Base-by-base conservation (phyloP, 495 filamentous ascomycete genomes). In the Penicillium samsonianum region DNA sequence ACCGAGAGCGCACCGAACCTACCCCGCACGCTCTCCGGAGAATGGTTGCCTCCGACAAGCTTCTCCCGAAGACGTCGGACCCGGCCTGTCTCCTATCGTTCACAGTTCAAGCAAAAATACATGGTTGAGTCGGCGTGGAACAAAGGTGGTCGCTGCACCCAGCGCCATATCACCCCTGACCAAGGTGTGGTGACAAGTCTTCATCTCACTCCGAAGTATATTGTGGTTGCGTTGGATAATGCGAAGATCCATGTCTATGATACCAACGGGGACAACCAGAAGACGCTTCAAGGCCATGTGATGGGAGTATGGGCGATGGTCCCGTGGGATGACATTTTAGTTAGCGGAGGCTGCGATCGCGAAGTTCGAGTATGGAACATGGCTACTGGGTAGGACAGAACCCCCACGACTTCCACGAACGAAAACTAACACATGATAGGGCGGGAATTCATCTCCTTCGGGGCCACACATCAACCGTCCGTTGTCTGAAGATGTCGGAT, bases 221-320 rank as follows among this genome's bases (percentile, higher is more conserved):
- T 98, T 63, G 90, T 98, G 50, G 92, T 97, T 51, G 95, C 94
- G 42, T 80, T 98, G 57, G 95, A 98, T 75, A 98, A 97, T 75
- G 94, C 94, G 49, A 96, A 92, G 72, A 98, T 98, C 38, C 95
- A 98, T 71, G 91, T 98, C 8, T 98, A 97, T 70, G 90, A 98
- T 73, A 90, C 90, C 11, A 86, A 94, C 58, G 94, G 94, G 25
- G 84, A 89, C 55, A 84, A 90, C 55, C 87, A 91, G 67, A 91
- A 90, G 71, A 97, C 91, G 3, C 80, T 98, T 14, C 86, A 91
- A 65, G 94, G 94, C 26, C 94, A 98, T 73, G 89, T 96, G 37
- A 98, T 98, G 94, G 94, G 94, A 33, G 94, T 98, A 38, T 98
- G 94, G 94, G 94, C 94, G 19, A 98, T 98, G 93, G 92, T 98